phyloP scores from a whole-genome alignment of 2,329 filamentous ascomycete species.

The Pseudogymnoascus sp. region DNA sequence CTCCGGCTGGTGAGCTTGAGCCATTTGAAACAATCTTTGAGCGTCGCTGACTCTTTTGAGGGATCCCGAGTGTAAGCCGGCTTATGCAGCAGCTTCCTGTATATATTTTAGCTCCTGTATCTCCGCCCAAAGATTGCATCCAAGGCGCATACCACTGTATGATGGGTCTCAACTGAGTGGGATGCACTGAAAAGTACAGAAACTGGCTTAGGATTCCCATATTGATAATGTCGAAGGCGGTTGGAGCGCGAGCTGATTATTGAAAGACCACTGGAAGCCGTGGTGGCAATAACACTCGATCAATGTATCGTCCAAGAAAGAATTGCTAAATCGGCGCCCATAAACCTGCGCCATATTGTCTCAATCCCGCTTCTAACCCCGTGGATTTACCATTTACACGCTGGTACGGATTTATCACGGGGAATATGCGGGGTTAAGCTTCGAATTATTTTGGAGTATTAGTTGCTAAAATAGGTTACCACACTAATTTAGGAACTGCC shows the following conservation, averaged over 20 bases:
- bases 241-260: neutral
- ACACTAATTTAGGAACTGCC: neutral
- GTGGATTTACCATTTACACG: neutral
- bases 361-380: neutral
- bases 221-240: constrained; percentile 24
- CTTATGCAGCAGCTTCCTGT: constrained; percentile 94
- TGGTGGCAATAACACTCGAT: neutral
- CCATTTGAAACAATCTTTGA: constrained; percentile 78
- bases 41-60: constrained; percentile 63
- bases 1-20: constrained; percentile 85
- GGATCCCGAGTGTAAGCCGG: constrained; percentile 78
- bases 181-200: constrained; percentile 68
- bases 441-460: neutral
- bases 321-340: neutral
- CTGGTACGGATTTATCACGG: neutral
- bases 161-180: constrained; percentile 69
- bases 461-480: too few relatives aligned
- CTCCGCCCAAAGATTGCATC: too few relatives aligned
- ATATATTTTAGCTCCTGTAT: neutral
- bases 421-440: neutral
- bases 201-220: constrained; percentile 49
- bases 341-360: neutral
- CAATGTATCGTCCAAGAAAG: neutral
- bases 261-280: neutral
- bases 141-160: constrained; percentile 67